Evolutionary conservation across 495 filamentous ascomycete species (phyloP).

Genomic region (Alectoria sarmentosa): DNA sequence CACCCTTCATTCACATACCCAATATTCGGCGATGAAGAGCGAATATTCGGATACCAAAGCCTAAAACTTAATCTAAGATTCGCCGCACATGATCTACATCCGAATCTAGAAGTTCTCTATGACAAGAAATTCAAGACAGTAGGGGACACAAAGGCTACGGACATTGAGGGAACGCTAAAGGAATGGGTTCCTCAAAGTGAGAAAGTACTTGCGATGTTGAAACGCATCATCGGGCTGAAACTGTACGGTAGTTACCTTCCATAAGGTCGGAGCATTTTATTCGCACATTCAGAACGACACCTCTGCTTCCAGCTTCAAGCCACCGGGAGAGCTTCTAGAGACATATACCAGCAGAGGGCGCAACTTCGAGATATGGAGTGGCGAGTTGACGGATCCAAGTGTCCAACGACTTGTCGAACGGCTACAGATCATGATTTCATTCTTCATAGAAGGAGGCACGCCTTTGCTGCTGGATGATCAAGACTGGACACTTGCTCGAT

Average conservation of each 20-base stretch:
- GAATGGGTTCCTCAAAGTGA: conserved; percentile 62
- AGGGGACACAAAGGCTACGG: conserved; percentile 60
- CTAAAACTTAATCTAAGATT: conserved; percentile 71
- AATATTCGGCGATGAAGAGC: conserved; percentile 86
- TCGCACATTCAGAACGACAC: conserved; percentile 47
- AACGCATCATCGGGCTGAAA: background rate
- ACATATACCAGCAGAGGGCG: conserved; percentile 44
- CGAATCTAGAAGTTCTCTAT: conserved; percentile 63
- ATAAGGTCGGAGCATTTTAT: conserved; percentile 51
- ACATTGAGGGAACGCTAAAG: conserved; percentile 58
- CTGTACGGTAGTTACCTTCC: conserved; percentile 50
- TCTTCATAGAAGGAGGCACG: conserved; percentile 88
- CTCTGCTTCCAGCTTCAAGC: conserved; percentile 50
- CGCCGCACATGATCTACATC: conserved; percentile 72
- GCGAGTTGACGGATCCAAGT: conserved; percentile 47
- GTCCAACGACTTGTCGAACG: conserved; percentile 63
- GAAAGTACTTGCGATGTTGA: conserved; percentile 1
- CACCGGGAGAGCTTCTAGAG: conserved; percentile 50
- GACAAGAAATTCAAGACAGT: conserved; percentile 65
- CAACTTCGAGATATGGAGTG: conserved; percentile 56
- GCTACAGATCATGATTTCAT: conserved; percentile 72
- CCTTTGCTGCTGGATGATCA: conserved; percentile 63
- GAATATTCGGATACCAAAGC: conserved; percentile 81
- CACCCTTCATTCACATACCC: conserved; percentile 82
- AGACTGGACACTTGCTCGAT: conserved; percentile 66